Evolutionary conservation across 768 basidiomycete genomes (phyloP).

Genomic region (Leucogyrophana mollusca): DNA sequence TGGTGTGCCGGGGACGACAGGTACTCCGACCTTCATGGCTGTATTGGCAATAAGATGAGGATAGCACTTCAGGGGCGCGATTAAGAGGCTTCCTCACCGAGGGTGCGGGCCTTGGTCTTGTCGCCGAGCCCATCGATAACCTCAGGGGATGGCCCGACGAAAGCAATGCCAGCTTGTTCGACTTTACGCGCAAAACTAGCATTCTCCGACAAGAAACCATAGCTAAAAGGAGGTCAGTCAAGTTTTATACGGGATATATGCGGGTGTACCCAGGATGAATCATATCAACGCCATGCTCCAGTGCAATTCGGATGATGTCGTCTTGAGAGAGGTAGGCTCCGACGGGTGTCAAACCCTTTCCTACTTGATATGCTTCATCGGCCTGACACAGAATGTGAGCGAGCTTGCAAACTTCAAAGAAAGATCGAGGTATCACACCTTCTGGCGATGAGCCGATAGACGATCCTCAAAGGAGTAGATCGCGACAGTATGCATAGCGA

Average conservation of each 20-base stretch:
- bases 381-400: conserved; percentile 49
- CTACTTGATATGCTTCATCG: conserved; percentile 98
- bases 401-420: conserved; percentile 31
- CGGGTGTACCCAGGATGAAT: conserved; percentile 88
- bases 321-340: conserved; percentile 97
- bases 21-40: conserved; percentile 91
- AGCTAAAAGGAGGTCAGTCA: conserved; percentile 45
- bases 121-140: conserved; percentile 98
- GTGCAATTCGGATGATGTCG: conserved; percentile 93
- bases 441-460: conserved; percentile 95
- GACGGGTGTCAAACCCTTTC: conserved; percentile 93
- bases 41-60: conserved; percentile 9
- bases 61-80: conserved; percentile 5
- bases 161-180: conserved; percentile 95
- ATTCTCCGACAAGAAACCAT: conserved; percentile 98
- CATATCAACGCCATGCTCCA: conserved; percentile 99
- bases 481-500: conserved; percentile 98
- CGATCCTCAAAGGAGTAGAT: conserved; percentile 98
- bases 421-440: conserved; percentile 47
- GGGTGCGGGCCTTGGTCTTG: conserved; percentile 94
- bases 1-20: conserved; percentile 98
- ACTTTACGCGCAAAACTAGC: conserved; percentile 97
- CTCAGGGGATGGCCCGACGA: conserved; percentile 93
- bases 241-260: conserved; percentile 2
- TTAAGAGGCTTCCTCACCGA: conserved; percentile 73